Base-by-base conservation (phyloP, 2,329 filamentous ascomycete species). In the Beauveria scarabaeidicola region DNA sequence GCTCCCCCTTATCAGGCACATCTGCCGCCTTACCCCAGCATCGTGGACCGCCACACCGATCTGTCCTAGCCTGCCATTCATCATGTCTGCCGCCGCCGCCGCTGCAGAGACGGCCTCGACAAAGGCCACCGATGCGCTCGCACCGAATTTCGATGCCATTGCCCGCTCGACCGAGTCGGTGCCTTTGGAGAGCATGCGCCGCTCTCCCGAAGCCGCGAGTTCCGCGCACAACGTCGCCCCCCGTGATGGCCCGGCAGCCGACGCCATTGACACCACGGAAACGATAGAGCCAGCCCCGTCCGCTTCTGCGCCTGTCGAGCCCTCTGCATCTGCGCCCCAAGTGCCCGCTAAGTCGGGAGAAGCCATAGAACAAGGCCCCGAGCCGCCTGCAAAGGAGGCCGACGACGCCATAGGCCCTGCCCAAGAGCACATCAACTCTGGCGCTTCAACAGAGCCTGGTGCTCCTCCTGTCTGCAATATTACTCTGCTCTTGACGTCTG, bases 401-500 rank as follows among this genome's bases (percentile, higher is more conserved):
- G 68, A 70, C 59, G 73, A 74, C 52, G 68, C 76, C 48, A 77
- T 79, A 63, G 77, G 76, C 38, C 72, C 70, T 29, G 74, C 75
- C 3, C 70, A 78, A 15, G 72, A 78, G 51, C 73, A 78, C 43
- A 72, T 78, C 40, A 71, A 70, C 50, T 68, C 70, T 41, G 67
- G 71, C 27, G 68, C 70, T n/a, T 63, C 67, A 13, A 66, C 66
- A 15, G 62, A 62, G 29, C 62, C 69, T 3, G 72, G 74, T 47
- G 66, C 70, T 13, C 68, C 69, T 0, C 75, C 77, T 8, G 77
- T 81, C 7, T 85, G 90, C 69, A 82, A 83, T 63, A 95, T 97
- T 65, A 95, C 90, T 56, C 79, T 97, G 41, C 81, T 97, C 41
- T 81, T 96, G 60, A 90, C 87, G 0, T 91, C 78, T 1, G 92